These are phyloP conservation scores for Fusarium napiforme DNA, from an alignment of 2,329 filamentous ascomycete genomes.

Conservation along the genomic window DNA sequence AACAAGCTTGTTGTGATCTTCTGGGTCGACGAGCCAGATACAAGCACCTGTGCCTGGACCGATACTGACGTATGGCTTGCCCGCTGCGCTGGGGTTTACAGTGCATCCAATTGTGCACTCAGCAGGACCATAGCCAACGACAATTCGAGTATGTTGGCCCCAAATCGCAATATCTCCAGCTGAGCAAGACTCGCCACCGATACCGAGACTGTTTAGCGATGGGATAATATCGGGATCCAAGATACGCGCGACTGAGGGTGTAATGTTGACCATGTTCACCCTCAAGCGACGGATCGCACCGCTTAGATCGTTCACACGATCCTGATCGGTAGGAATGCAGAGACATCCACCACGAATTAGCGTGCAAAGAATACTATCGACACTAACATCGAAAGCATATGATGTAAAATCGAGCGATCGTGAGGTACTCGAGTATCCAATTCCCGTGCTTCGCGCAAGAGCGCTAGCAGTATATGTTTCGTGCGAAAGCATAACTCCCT, in stretches of 20 bases:
- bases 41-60: conserved; percentile 60
- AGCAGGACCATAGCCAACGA: conserved; percentile 65
- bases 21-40: conserved; percentile 63
- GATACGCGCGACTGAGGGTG: conserved; percentile 61
- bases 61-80: conserved; percentile 55
- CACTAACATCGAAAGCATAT: conserved; percentile 65
- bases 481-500: conserved; percentile 67
- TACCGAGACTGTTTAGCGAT: conserved; percentile 58
- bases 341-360: conserved; percentile 62
- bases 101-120: conserved; percentile 66
- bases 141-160: conserved; percentile 58
- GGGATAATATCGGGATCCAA: conserved; percentile 58
- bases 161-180: conserved; percentile 60
- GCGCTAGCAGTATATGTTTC: conserved; percentile 58
- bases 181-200: conserved; percentile 65
- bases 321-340: conserved; percentile 65
- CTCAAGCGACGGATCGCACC: conserved; percentile 56
- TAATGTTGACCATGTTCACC: conserved; percentile 62
- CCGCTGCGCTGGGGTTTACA: conserved; percentile 54
- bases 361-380: conserved; percentile 65
- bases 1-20: conserved; percentile 58
- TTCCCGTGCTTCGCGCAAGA: conserved; percentile 43
- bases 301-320: conserved; percentile 62
- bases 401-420: conserved; percentile 60
- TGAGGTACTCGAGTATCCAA: conserved; percentile 54